Percentiles rank a stretch among this genome's conserved stretches.
Evolutionary conservation across 345 rosid species (phyloP).

Genomic region (Erysimum cheiranthoides): DNA sequence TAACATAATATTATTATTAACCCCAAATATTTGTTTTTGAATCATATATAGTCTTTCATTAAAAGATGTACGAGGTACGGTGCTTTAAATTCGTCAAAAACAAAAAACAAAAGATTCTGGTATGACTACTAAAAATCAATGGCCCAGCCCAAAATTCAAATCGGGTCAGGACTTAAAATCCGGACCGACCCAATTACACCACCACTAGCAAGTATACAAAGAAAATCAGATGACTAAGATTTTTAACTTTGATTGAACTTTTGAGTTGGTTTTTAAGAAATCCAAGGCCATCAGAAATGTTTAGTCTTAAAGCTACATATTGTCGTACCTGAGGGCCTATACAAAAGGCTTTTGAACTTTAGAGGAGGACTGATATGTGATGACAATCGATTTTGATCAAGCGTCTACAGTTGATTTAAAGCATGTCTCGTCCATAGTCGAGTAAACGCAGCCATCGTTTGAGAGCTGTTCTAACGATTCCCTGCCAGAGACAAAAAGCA

Average conservation of each 20-base stretch:
- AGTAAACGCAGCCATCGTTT: conserved; percentile 68
- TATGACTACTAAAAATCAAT: background rate
- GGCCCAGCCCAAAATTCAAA: conserved; percentile 16
- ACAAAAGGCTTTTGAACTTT: conserved; percentile 26
- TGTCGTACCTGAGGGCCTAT: conserved; percentile 24
- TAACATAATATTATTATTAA: no score
- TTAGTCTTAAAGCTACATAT: conserved; percentile 13
- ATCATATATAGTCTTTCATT: background rate
- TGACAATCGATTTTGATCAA: conserved; percentile 37
- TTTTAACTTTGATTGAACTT: background rate
- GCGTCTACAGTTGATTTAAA: conserved; percentile 70
- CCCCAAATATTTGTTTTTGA: background rate
- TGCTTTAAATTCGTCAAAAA: background rate
- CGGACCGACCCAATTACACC: background rate
- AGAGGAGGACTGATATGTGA: conserved; percentile 20
- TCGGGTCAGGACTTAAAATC: background rate
- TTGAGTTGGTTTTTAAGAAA: conserved; percentile 11
- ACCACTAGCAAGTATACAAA: conserved; percentile 14
- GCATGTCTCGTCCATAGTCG: conserved; percentile 67
- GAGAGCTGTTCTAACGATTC: conserved; percentile 61
- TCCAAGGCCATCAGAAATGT: background rate
- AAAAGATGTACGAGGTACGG: background rate
- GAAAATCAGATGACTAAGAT: background rate
- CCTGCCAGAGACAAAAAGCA: conserved; percentile 54
- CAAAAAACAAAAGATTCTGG: background rate